These are phyloP conservation scores for Micractinium conductrix DNA, from an alignment of 139 green algal species.

Conservation along the genomic window DNA sequence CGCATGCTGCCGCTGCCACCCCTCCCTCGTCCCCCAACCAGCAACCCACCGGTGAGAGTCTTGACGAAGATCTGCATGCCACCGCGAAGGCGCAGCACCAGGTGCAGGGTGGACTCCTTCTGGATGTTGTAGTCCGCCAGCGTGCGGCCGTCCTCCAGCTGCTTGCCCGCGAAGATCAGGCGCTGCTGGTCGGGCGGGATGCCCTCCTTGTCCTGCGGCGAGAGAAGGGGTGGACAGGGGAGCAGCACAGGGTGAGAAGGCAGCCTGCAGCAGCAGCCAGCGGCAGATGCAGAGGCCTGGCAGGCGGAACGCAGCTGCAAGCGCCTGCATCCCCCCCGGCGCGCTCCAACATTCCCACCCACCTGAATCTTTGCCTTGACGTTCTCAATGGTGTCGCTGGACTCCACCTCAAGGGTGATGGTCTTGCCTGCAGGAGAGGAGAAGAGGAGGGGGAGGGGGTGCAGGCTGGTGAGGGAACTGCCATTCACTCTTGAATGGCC, in stretches of 20 bases:
- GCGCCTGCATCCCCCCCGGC: not conserved
- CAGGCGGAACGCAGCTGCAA: too few relatives aligned
- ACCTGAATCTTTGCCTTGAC: constrained; percentile 93
- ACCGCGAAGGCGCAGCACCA: constrained; percentile 57
- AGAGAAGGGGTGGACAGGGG: not conserved
- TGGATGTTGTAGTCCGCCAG: constrained; percentile 97
- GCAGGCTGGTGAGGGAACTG: too few relatives aligned
- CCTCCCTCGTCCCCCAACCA: not conserved
- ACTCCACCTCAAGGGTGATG: constrained; percentile 94
- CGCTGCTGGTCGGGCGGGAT: constrained; percentile 98
- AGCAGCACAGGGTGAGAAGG: too few relatives aligned
- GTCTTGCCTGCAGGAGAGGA: constrained; percentile 77
- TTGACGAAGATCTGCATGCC: constrained; percentile 86
- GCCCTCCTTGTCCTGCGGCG: constrained; percentile 39
- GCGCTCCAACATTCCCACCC: not conserved
- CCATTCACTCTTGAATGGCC: too few relatives aligned
- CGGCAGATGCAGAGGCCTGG: not conserved
- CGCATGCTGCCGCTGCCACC: not conserved
- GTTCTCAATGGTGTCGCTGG: constrained; percentile 87
- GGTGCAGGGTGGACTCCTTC: constrained; percentile 77
- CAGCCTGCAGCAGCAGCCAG: not conserved
- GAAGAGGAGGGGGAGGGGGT: not conserved
- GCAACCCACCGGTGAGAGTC: constrained; percentile 64
- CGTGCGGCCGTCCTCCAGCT: constrained; percentile 97
- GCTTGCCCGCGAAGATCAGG: constrained; percentile 98